These are phyloP conservation scores for Tetradesmus obliquus DNA, from an alignment of 139 green algal species.

Conservation along the genomic window DNA sequence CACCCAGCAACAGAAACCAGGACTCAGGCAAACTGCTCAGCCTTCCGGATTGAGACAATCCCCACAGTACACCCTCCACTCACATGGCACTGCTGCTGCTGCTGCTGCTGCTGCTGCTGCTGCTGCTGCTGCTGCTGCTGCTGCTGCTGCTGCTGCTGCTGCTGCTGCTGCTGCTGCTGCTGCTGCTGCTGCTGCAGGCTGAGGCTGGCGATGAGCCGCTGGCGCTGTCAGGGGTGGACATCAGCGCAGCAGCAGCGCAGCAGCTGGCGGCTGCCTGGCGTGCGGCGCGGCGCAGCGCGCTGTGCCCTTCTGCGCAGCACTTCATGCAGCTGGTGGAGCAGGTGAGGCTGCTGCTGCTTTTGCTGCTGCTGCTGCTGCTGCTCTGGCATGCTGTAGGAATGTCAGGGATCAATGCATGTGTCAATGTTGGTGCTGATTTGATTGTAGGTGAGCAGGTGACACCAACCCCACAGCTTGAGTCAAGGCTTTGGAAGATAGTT, in stretches of 20 bases:
- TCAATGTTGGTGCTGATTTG: too few species aligned
- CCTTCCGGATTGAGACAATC: too few species aligned
- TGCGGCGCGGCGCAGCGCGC: conserved; percentile 7
- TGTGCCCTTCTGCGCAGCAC: conserved; percentile 42
- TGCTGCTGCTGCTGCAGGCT: conserved; percentile 36
- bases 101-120: neutral
- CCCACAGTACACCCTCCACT: too few species aligned
- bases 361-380: conserved; percentile 52
- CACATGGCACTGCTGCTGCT: too few species aligned
- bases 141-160: neutral
- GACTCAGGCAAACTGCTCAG: too few species aligned
- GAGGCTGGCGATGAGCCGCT: conserved; percentile 65
- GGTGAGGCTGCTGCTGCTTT: conserved; percentile 21
- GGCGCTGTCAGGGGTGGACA: conserved; percentile 52
- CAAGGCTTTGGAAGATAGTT: too few species aligned
- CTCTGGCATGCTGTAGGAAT: conserved; percentile 32
- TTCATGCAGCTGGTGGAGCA: conserved; percentile 55
- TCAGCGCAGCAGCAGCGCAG: conserved; percentile 24
- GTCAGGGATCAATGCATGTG: too few species aligned
- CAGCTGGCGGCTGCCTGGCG: conserved; percentile 24
- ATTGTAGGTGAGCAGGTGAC: too few species aligned
- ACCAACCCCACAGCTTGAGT: too few species aligned
- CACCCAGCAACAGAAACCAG: too few species aligned
- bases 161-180: conserved; percentile 4
- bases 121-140: neutral